phyloP scores from a whole-genome alignment of 2,329 filamentous ascomycete genomes.

The Pseudocercospora cruenta region DNA sequence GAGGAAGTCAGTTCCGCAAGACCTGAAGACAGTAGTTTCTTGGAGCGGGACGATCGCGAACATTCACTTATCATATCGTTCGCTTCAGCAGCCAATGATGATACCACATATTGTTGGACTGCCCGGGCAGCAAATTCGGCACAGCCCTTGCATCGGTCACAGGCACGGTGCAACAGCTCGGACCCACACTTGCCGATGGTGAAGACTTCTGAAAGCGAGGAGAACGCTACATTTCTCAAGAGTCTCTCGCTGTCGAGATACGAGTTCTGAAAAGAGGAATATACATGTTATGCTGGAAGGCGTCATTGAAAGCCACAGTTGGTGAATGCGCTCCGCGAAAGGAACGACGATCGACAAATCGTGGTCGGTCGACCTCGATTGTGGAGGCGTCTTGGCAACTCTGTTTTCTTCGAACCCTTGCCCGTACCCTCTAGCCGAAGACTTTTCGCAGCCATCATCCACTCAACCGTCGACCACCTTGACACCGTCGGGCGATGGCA shows the following conservation, averaged over 20 bases:
- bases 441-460: conserved; percentile 9
- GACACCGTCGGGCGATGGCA: conserved; percentile 1
- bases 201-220: not conserved
- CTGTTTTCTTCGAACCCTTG: not conserved
- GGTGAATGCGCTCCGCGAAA: not conserved
- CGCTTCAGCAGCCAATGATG: not conserved
- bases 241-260: not conserved
- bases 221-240: not conserved
- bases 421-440: not conserved
- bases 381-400: conserved; percentile 2
- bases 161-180: not conserved
- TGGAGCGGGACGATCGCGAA: not conserved
- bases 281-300: not conserved
- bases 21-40: not conserved
- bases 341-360: not conserved
- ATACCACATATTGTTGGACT: not conserved
- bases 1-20: not conserved
- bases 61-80: not conserved
- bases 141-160: not conserved
- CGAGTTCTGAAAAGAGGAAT: not conserved
- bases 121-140: not conserved
- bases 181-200: not conserved
- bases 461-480: conserved; percentile 3
- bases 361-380: not conserved
- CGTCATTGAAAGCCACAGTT: not conserved